Conservation (phyloP, 169 alveolate species). For the Besnoitia besnoiti region DNA sequence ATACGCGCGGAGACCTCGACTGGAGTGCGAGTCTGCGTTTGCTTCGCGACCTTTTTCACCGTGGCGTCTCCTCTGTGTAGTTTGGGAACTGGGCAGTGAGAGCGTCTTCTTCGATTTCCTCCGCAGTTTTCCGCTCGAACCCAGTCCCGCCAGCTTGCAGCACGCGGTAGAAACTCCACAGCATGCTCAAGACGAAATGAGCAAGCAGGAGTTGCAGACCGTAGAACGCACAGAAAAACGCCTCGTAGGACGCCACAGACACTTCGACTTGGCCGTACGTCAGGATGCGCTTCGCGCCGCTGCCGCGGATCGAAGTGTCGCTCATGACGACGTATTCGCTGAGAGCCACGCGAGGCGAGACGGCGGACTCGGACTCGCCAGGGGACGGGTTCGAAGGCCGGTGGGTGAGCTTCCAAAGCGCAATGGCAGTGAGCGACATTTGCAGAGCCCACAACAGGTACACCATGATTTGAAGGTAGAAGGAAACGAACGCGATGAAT, state of each 20-base stretch:
- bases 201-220: constrained; percentile 38
- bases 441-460: constrained; percentile 55
- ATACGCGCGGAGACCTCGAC: too few species aligned
- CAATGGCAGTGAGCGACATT: constrained; percentile 39
- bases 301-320: background rate
- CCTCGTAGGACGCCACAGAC: background rate
- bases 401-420: background rate
- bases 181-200: constrained; percentile 50
- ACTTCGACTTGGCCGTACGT: background rate
- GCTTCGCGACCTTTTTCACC: constrained; percentile 2
- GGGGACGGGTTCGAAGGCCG: background rate
- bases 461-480: constrained; percentile 59
- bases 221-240: background rate
- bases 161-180: constrained; percentile 68
- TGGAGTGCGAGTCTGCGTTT: background rate
- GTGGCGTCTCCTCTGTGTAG: constrained; percentile 53
- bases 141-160: constrained; percentile 68
- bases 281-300: background rate
- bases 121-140: constrained; percentile 58
- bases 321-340: background rate
- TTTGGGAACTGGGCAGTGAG: constrained; percentile 61
- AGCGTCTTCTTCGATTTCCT: constrained; percentile 61
- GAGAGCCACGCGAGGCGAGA: background rate
- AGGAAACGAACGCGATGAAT: constrained; percentile 60
- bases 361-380: background rate